These are phyloP conservation scores for Terfezia boudieri DNA, from an alignment of 495 filamentous ascomycete genomes.

Conservation along the genomic window DNA sequence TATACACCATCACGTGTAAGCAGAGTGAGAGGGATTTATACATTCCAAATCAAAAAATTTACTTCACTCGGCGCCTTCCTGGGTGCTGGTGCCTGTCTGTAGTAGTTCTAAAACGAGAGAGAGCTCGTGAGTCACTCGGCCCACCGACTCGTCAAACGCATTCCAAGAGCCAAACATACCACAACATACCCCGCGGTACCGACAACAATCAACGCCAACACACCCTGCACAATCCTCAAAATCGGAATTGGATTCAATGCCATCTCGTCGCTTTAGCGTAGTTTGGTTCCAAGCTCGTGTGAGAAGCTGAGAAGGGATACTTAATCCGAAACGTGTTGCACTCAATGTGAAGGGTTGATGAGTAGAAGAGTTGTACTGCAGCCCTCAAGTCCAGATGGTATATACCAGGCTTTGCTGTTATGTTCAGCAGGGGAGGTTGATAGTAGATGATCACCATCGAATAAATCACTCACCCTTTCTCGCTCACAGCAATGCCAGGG, in stretches of 20 bases:
- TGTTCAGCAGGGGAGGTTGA: no score
- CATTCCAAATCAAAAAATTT: neutral
- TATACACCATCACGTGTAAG: neutral
- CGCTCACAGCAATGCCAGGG: no score
- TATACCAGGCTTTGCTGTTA: no score
- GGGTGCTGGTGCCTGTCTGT: neutral
- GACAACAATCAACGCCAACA: neutral
- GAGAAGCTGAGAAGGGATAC: no score
- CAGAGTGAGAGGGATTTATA: neutral
- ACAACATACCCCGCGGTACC: neutral
- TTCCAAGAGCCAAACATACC: neutral
- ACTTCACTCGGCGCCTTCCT: neutral
- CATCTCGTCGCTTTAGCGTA: neutral
- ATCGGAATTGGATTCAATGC: neutral
- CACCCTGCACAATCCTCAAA: neutral
- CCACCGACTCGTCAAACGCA: no score
- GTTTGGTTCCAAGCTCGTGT: no score
- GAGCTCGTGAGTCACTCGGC: neutral
- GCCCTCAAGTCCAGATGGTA: no score
- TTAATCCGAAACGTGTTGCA: no score
- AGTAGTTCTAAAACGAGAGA: neutral
- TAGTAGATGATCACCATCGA: no score
- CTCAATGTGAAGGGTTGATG: no score
- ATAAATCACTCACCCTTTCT: no score
- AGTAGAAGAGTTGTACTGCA: no score